Conservation (phyloP, 2,329 filamentous ascomycete species). For the Domatiomyces catenatus region DNA sequence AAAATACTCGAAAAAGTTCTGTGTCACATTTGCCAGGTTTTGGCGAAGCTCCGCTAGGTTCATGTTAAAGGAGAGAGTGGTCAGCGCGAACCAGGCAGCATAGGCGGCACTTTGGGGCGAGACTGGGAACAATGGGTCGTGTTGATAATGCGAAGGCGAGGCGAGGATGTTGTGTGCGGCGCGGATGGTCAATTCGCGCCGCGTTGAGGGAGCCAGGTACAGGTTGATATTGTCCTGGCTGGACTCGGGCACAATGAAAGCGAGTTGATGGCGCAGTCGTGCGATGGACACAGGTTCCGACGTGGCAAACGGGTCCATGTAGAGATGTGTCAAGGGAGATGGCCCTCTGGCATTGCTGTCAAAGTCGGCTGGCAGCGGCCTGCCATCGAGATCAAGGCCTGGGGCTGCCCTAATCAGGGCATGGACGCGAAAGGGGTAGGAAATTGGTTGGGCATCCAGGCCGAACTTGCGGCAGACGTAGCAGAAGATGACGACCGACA, state of each 20-base stretch:
- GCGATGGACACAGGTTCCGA: slow-evolving; percentile 49
- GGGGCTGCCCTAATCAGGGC: slow-evolving; percentile 53
- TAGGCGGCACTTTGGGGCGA: slow-evolving; percentile 52
- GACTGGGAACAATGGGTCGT: slow-evolving; percentile 26
- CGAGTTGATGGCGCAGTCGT: slow-evolving; percentile 46
- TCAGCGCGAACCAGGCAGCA: slow-evolving; percentile 55
- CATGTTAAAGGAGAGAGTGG: slow-evolving; percentile 36
- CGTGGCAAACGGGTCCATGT: slow-evolving; percentile 65
- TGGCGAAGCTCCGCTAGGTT: slow-evolving; percentile 41
- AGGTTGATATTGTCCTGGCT: slow-evolving; percentile 22
- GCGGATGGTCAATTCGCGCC: slow-evolving; percentile 55
- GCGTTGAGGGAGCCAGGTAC: slow-evolving; percentile 50
- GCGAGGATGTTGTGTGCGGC: slow-evolving; percentile 68
- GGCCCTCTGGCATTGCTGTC: slow-evolving; percentile 12
- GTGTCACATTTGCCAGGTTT: slow-evolving; percentile 48
- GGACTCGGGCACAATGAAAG: slow-evolving; percentile 28
- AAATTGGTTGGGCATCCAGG: slow-evolving; percentile 61
- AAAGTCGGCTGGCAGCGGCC: slow-evolving; percentile 14
- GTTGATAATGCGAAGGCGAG: slow-evolving; percentile 43
- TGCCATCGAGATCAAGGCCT: slow-evolving; percentile 46
- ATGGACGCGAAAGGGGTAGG: slow-evolving; percentile 74
- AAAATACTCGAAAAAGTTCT: slow-evolving; percentile 48
- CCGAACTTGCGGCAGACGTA: slow-evolving; percentile 59
- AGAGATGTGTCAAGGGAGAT: slow-evolving; percentile 34
- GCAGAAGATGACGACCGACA: slow-evolving; percentile 77